Conservation (phyloP, 2,329 filamentous ascomycete species). For the Colletotrichum noveboracense region DNA sequence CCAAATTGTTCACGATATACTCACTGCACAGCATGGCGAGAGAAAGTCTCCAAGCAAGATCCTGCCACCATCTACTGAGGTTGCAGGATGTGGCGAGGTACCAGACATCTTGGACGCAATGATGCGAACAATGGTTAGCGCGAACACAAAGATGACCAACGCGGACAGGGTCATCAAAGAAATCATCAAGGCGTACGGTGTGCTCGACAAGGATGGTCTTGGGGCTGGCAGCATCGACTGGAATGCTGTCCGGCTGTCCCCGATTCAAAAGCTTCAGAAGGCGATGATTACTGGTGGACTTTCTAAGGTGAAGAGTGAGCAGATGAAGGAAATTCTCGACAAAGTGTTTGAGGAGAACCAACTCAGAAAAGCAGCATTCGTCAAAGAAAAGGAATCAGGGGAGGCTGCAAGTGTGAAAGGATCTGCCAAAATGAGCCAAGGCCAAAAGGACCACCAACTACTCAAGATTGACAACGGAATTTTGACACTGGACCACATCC, state of each 20-base stretch:
- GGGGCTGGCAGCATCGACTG: slow-evolving; percentile 78
- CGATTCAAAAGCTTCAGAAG: slow-evolving; percentile 65
- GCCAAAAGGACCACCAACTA: slow-evolving; percentile 63
- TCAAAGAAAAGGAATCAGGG: slow-evolving; percentile 43
- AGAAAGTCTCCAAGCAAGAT: slow-evolving; percentile 69
- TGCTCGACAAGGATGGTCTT: slow-evolving; percentile 61
- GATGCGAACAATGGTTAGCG: slow-evolving; percentile 58
- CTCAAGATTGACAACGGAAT: slow-evolving; percentile 60
- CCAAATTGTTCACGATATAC: slow-evolving; percentile 68
- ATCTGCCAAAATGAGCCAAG: slow-evolving; percentile 40
- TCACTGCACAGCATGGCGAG: slow-evolving; percentile 70
- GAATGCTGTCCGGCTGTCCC: slow-evolving; percentile 69
- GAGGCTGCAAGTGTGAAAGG: slow-evolving; percentile 48
- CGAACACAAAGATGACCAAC: slow-evolving; percentile 52
- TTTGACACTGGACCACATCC: slow-evolving; percentile 61
- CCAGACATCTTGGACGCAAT: slow-evolving; percentile 60
- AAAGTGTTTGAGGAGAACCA: slow-evolving; percentile 74
- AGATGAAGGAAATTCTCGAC: slow-evolving; percentile 77
- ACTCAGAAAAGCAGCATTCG: slow-evolving; percentile 45
- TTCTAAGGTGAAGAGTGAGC: slow-evolving; percentile 71
- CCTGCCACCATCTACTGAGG: slow-evolving; percentile 70
- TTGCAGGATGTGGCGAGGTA: slow-evolving; percentile 71
- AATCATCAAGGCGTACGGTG: slow-evolving; percentile 68
- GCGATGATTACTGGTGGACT: slow-evolving; percentile 76
- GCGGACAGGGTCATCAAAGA: slow-evolving; percentile 71